phyloP scores from a whole-genome alignment of 257 asterid species.

The Salvia splendens region DNA sequence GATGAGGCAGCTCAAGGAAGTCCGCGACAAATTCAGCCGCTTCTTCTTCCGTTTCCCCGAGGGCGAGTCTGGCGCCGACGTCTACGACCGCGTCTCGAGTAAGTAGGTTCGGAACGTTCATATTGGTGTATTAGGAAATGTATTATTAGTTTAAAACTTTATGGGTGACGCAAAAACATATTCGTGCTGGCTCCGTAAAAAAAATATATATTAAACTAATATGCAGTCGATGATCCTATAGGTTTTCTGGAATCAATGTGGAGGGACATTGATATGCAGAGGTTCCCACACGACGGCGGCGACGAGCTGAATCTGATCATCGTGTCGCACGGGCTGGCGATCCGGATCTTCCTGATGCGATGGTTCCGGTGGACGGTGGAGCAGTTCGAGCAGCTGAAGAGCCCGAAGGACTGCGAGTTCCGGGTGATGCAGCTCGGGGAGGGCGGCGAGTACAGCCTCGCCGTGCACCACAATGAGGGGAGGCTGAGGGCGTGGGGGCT shows the following conservation, averaged over 20 bases:
- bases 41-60: conserved; percentile 74
- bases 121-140: too few relatives aligned
- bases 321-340: conserved; percentile 46
- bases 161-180: too few relatives aligned
- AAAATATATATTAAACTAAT: too few relatives aligned
- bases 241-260: conserved; percentile 44
- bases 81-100: conserved; percentile 73
- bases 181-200: too few relatives aligned
- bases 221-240: not conserved
- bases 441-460: conserved; percentile 37
- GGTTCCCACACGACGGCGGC: conserved; percentile 22
- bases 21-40: conserved; percentile 63
- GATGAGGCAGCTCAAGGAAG: conserved; percentile 59
- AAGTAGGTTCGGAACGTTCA: conserved; percentile 11
- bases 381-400: conserved; percentile 37
- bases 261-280: conserved; percentile 47
- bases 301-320: conserved; percentile 41
- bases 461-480: conserved; percentile 28
- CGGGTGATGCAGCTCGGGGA: conserved; percentile 35
- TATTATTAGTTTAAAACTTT: too few relatives aligned
- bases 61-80: conserved; percentile 87
- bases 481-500: conserved; percentile 33
- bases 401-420: conserved; percentile 33
- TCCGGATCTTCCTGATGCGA: conserved; percentile 36
- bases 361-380: conserved; percentile 46